Percentiles rank a stretch among this genome's conserved stretches.
Evolutionary conservation across 73 alveolate genomes (phyloP).

Genomic region (Paramecium biaurelia): DNA sequence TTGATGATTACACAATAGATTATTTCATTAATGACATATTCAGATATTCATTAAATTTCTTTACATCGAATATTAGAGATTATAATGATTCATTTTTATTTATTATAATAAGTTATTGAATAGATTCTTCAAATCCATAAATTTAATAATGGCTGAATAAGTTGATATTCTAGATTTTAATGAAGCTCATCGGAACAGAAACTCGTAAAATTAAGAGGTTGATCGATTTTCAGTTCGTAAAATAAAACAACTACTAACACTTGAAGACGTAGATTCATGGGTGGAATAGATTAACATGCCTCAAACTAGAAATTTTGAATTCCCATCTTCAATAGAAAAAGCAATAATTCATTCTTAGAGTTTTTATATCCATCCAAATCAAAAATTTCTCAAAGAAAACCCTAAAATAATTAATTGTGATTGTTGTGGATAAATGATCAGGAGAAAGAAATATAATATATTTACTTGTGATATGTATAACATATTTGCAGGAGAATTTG

Average conservation of each 20-base stretch:
- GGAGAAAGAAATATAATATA: neutral
- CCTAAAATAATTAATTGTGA: neutral
- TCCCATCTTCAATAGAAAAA: neutral
- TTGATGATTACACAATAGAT: neutral
- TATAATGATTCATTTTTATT: neutral
- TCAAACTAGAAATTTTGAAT: neutral
- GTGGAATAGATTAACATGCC: slow-evolving; percentile 7
- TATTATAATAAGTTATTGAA: neutral
- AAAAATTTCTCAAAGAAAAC: neutral
- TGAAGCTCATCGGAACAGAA: slow-evolving; percentile 39
- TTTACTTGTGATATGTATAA: slow-evolving; percentile 32
- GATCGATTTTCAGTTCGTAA: neutral
- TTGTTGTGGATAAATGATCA: slow-evolving; percentile 16
- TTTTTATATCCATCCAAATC: neutral
- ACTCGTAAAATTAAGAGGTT: neutral
- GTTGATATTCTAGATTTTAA: slow-evolving; percentile 36
- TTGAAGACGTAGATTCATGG: slow-evolving; percentile 37
- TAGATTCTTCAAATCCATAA: neutral
- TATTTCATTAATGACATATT: neutral
- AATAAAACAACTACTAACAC: neutral
- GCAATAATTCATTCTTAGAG: neutral
- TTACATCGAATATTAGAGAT: neutral
- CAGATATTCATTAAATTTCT: neutral
- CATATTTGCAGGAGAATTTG: slow-evolving; percentile 9
- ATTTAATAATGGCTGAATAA: slow-evolving; percentile 15